Evolutionary conservation across 1,139 yeast species (phyloP), one percentile per base, ranked within the genome.

Genomic region (Hanseniaspora gamundiae): DNA sequence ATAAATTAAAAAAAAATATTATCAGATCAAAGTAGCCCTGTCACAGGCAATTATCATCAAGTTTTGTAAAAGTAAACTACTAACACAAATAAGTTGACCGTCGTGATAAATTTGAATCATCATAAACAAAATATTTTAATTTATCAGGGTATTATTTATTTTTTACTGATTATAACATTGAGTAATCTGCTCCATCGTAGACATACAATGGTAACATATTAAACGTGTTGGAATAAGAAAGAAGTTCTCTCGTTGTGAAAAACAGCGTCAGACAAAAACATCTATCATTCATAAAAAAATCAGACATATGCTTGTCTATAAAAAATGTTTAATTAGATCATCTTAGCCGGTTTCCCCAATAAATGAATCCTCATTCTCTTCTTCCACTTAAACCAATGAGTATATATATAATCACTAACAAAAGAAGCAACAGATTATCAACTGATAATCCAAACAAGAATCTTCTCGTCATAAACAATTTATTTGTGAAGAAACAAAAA

Each of bases 271-370:
- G 86, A 78, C 83, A 65, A 69, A 71, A 74, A 69, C 68, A 66
- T 66, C 69, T 75, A 66, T 78, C 86, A 70, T 75, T 83, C 67
- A 57, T 48, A 57, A 29, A 44, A 60, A 63, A 67, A 68, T 88
- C 95, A 79, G 98, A 88, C 95, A 91, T 91, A 88, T 91, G 98
- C 97, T 88, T 91, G 98, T 88, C 96, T 69, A 66, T 69, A 35
- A 53, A 44, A 48, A 51, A 29, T 39, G 67, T 58, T 61, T 65
- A 64, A 73, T 75, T 66, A 69, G 70, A 73, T 82, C 91, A 83
- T 82, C 91, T 69, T 74, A 59, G 76, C 70, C 59, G n/a, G n/a
- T n/a, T n/a, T n/a, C n/a, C n/a, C n/a, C n/a, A n/a, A n/a, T n/a
- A n/a, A n/a, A n/a, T n/a, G n/a, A n/a, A n/a, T n/a, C n/a, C n/a